Percentiles rank a stretch among this genome's conserved stretches.
Evolutionary conservation across 768 basidiomycete species (phyloP).

Genomic region (Naganishia vaughanmartiniae): DNA sequence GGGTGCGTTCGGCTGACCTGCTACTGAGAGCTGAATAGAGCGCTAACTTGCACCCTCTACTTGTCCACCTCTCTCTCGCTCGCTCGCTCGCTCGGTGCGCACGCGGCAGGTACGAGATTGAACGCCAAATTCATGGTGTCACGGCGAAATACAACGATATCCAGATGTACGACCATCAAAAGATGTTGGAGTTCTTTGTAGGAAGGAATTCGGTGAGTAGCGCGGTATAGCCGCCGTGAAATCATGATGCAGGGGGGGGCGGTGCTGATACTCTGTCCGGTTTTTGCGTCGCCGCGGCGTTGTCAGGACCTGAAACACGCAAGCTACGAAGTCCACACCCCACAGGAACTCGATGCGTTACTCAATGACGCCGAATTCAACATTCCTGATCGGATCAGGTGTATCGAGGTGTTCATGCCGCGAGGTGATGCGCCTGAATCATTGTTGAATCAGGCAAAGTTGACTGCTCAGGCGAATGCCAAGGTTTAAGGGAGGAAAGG

Average conservation of each 20-base stretch:
- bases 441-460: conserved; percentile 51
- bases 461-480: conserved; percentile 48
- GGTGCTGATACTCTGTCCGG: not conserved
- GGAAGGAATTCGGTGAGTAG: conserved; percentile 42
- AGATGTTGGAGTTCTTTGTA: conserved; percentile 51
- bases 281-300: too few relatives aligned
- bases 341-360: conserved; percentile 65
- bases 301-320: conserved; percentile 44
- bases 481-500: not conserved
- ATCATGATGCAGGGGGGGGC: too few relatives aligned
- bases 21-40: too few relatives aligned
- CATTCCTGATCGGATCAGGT: conserved; percentile 58
- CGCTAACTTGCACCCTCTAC: too few relatives aligned
- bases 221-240: not conserved
- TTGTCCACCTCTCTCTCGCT: not conserved
- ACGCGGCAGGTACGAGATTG: conserved; percentile 72
- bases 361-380: conserved; percentile 66
- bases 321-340: conserved; percentile 68
- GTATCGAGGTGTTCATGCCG: conserved; percentile 52
- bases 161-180: conserved; percentile 62
- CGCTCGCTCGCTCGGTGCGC: not conserved
- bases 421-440: conserved; percentile 48
- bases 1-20: conserved; percentile 34
- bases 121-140: conserved; percentile 63
- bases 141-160: conserved; percentile 75